Base-by-base conservation (phyloP, 106 monocot genomes). In the Posidonia australis region DNA sequence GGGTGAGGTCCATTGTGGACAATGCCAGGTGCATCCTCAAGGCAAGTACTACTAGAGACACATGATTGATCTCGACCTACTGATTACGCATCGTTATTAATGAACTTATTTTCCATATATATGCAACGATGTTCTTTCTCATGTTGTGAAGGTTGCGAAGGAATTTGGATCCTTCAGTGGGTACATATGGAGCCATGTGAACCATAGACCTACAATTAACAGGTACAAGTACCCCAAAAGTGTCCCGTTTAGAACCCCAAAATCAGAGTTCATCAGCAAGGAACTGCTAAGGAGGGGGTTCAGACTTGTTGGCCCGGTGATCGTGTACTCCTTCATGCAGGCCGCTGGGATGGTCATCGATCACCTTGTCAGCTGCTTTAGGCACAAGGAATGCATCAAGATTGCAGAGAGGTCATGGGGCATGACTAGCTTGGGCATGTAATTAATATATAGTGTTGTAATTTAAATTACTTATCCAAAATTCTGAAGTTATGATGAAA, bases 321-420 rank as follows among this genome's bases (percentile, higher is more conserved):
- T 93, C 30, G 70, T 93, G 10, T 82, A 93, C 53, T 89, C 93
- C 19, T 93, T 93, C 83, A 93, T 93, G 93, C 93, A 93, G 43
- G 85, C 81, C 1, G 43, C 86, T 2, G 89, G 93, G 1, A 78
- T 93, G 73, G 81, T 64, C 27, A 78, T 83, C n/a, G 86, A 93
- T n/a, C 93, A 89, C 61, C 77, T 93, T 20, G 41, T 81, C 32
- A 60, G 65, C 70, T 93, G 93, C 66, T 91, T 79, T 45, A 62
- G 90, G 36, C 86, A 81, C 42, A 29, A 19, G 0, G 81, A 86
- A n/a, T 90, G 85, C 16, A 68, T 81, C 4, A 71, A 58, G 16
- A 62, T 90, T 9, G 90, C 81, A 0, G 61, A 80, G 36, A 64
- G 76, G 44, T 79, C 79, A 54, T 84, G 76, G 78, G 79, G 76